Base-by-base conservation (phyloP, 2,329 filamentous ascomycete genomes). In the Fusarium poae region DNA sequence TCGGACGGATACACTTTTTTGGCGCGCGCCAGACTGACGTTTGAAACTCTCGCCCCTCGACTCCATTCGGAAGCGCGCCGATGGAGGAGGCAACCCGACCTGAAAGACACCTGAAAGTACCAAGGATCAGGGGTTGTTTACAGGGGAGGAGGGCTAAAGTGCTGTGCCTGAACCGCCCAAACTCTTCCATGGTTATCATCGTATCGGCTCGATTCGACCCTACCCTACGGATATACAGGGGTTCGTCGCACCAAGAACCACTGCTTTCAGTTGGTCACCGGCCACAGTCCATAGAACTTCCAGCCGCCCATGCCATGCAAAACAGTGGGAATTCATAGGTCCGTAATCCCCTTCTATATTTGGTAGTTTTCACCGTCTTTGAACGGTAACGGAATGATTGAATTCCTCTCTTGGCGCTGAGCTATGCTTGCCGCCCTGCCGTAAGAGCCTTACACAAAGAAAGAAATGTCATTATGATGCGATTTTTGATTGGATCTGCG, bases 181-280 rank as follows among this genome's bases (percentile, higher is more conserved):
- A 29, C 27, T 20, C n/a, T 20, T 45, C n/a, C n/a, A n/a, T n/a
- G 43, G 43, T 21, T 34, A 42, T 62, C 52, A 64, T 64, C 50
- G 51, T 23, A 56, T 64, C 59, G 34, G 43, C 48, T 30, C 57
- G 23, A 42, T 35, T 21, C 40, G 11, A 25, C 27, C 27, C 7
- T 25, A 23, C 35, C 35, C n/a, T 21, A 12, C 9, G 23, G 11
- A 29, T 8, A 62, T 63, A 61, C 71, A 73, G 71, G 71, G 71
- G 71, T 52, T 21, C 60, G 71, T 73, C 71, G 69, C 71, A 73
- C 71, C 61, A 73, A 66, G 68, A 61, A 65, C 65, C 59, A 50
- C 58, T 64, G 45, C 52, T 66, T 62, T 67, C 67, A 69, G 66
- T 63, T 70, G 54, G 44, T 48, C 67, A 69, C 66, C 35, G 35